Conservation (phyloP, 2,329 filamentous ascomycete genomes). For the Ophiocordyceps unilateralis region DNA sequence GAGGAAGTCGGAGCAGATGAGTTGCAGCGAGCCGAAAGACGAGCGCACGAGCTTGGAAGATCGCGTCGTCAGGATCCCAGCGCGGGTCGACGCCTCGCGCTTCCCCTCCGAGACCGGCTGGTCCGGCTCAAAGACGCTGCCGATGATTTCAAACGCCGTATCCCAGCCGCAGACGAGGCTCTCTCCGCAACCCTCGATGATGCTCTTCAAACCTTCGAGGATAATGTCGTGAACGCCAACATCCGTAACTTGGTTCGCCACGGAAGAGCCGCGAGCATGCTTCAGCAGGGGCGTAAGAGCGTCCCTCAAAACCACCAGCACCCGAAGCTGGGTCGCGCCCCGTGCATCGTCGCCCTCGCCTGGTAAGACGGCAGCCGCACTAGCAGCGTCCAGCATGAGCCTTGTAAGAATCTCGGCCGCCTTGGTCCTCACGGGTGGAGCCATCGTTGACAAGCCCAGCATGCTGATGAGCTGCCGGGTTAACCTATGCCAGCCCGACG, state of each 20-base stretch:
- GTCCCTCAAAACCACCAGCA: constrained; percentile 48
- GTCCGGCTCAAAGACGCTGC: constrained; percentile 52
- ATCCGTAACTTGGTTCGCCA: constrained; percentile 45
- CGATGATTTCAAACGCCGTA: constrained; percentile 69
- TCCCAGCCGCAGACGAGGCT: constrained; percentile 71
- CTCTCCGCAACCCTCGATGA: constrained; percentile 81
- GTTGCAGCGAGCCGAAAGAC: constrained; percentile 75
- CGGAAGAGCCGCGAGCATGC: constrained; percentile 31
- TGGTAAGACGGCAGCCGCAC: constrained; percentile 33
- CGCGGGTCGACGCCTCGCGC: constrained; percentile 12
- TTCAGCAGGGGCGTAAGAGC: constrained; percentile 39
- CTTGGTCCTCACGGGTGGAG: constrained; percentile 34
- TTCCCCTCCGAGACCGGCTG: constrained; percentile 15
- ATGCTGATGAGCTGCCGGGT: constrained; percentile 34
- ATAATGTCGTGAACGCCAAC: constrained; percentile 66
- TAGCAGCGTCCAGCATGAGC: constrained; percentile 39
- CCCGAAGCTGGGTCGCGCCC: constrained; percentile 50
- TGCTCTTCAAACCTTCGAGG: constrained; percentile 61
- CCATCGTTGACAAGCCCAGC: constrained; percentile 27
- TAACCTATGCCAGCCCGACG: constrained; percentile 62
- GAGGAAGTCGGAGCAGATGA: constrained; percentile 91
- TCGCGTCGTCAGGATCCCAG: constrained; percentile 27
- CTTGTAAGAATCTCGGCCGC: constrained; percentile 49
- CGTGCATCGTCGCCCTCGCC: constrained; percentile 25
- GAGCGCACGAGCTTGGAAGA: constrained; percentile 67